These are phyloP conservation scores for Beta vulgaris DNA, from an alignment of 148 eudicot species.

Conservation along the genomic window DNA sequence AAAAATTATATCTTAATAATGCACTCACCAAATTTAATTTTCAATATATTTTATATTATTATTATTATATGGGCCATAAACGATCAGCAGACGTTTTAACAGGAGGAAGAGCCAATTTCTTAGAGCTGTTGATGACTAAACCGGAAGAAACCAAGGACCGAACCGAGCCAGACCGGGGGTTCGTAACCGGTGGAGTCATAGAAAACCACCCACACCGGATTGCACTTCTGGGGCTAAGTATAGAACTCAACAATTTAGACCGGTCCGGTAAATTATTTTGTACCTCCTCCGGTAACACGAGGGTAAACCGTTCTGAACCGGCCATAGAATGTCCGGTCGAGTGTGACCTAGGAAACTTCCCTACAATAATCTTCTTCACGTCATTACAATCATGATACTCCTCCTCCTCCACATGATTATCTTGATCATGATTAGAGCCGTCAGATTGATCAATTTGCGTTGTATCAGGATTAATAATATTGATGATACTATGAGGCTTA, in stretches of 20 bases:
- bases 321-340: slow-evolving; percentile 55
- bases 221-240: slow-evolving; percentile 24
- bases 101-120: background rate
- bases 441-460: background rate
- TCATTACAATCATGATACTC: background rate
- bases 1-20: background rate
- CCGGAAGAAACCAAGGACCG: background rate
- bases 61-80: slow-evolving; percentile 22
- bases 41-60: too few species aligned
- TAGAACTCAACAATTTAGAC: slow-evolving; percentile 19
- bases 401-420: background rate
- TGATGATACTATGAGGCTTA: slow-evolving; percentile 4
- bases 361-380: slow-evolving; percentile 14
- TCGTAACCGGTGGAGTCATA: slow-evolving; percentile 9
- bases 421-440: background rate
- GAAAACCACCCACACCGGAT: slow-evolving; percentile 17
- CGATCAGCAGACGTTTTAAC: slow-evolving; percentile 15
- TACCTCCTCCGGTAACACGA: slow-evolving; percentile 55
- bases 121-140: background rate
- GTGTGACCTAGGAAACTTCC: slow-evolving; percentile 41
- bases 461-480: slow-evolving; percentile 5
- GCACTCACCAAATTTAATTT: too few species aligned
- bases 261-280: slow-evolving; percentile 31
- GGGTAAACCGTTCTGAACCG: slow-evolving; percentile 50
- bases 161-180: background rate